Evolutionary conservation across 257 asterid genomes (phyloP), one percentile per base, ranked within the genome.

Genomic region (Solanum chmielewskii): DNA sequence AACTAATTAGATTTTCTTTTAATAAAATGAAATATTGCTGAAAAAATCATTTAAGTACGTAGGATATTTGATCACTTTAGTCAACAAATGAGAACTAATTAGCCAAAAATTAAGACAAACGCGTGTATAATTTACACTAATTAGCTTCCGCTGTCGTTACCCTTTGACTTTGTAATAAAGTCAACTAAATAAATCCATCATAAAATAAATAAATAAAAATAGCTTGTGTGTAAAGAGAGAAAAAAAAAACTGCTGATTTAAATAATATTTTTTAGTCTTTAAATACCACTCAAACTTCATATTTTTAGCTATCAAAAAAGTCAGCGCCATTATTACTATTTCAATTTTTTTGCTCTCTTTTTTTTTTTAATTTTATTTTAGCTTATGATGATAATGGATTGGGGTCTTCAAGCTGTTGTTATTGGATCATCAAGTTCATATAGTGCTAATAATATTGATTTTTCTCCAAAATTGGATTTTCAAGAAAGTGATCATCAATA

Each of bases 361-460:
- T 33, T 6, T 7, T 1, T 4, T 8, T 37, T 1, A 37, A 37
- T 37, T 7, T 71, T 0, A 7, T 68, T 70, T 70, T 70, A 18
- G 13, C 21, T 73, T 73, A 73, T 73, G 81, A 74, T 74, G 82
- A 39, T 74, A 21, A 74, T 74, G 86, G 94, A 93, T 35, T 94
- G 97, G 97, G 91, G 93, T 60, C 90, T 93, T 87, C 93, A 94
- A 86, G 95, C 94, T 21, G 93, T 94, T 69, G 95, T 92, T 8
- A 83, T 90, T 85, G 95, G 92, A 66, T 88, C 95, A 23, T 92
- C 85, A 81, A 49, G 11, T 31, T 71, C 78, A 29, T 78, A 92
- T 80, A 91, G 90, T 25, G 94, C 89, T 33, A 68, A 89, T 64
- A 64, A 64, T 78, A 88, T 44, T 83, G 83, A 74, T 47, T 81